A percentile compares a stretch with the other conserved stretches of the same genome.
Evolutionary conservation across 1,284 basidiomycete genomes (phyloP).

Genomic region (Marasmius sp.): DNA sequence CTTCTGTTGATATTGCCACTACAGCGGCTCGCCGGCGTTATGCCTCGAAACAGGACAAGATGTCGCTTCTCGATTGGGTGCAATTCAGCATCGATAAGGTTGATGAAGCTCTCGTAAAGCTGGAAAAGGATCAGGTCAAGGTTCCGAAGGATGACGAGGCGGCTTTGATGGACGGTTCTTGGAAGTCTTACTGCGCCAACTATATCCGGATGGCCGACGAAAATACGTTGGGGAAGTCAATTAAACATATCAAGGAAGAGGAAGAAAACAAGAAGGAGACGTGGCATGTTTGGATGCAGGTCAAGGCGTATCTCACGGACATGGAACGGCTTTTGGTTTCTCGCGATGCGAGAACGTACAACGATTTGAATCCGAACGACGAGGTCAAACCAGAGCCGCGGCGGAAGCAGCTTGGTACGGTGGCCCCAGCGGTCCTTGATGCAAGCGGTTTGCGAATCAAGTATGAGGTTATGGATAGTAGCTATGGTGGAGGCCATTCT

Average conservation of each 20-base stretch:
- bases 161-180: slow-evolving; percentile 8
- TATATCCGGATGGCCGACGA: neutral
- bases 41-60: slow-evolving; percentile 17
- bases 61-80: slow-evolving; percentile 43
- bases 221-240: too few relatives aligned
- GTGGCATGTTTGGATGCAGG: slow-evolving; percentile 5
- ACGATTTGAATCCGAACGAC: slow-evolving; percentile 34
- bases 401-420: neutral
- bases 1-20: slow-evolving; percentile 35
- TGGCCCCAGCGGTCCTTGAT: neutral
- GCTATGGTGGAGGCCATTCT: neutral
- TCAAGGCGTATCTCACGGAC: slow-evolving; percentile 35
- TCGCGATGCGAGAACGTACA: slow-evolving; percentile 45
- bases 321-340: slow-evolving; percentile 35
- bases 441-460: neutral
- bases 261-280: neutral
- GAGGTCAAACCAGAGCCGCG: neutral
- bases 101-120: slow-evolving; percentile 19
- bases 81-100: slow-evolving; percentile 28
- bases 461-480: too few relatives aligned
- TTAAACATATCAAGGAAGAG: neutral
- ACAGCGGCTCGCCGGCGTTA: slow-evolving; percentile 20
- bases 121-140: slow-evolving; percentile 26
- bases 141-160: slow-evolving; percentile 12
- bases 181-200: neutral